phyloP scores from a whole-genome alignment of 2,329 filamentous ascomycete genomes.

The Fusarium hainanense region DNA sequence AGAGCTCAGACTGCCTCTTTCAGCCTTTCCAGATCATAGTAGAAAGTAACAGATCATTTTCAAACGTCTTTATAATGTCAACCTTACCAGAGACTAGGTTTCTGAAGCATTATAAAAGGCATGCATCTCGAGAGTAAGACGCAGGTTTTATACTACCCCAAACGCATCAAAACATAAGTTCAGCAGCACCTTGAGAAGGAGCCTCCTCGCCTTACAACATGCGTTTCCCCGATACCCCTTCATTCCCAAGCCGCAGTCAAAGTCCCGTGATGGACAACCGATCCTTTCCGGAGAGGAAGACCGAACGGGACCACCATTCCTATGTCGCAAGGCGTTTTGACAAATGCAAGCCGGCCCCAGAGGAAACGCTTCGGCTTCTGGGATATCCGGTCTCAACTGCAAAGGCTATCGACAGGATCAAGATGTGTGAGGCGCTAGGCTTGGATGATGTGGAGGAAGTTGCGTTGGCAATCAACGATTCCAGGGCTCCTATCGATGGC shows the following conservation, averaged over 20 bases:
- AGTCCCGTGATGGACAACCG: not conserved
- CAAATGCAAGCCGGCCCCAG: too few species aligned
- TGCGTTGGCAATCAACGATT: not conserved
- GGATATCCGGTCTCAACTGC: too few species aligned
- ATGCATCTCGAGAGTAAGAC: accelerated
- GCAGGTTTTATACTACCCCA: not conserved
- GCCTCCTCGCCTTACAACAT: not conserved
- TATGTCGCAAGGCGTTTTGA: too few species aligned
- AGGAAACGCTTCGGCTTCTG: too few species aligned
- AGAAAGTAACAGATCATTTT: not conserved
- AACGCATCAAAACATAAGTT: not conserved
- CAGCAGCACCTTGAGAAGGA: not conserved
- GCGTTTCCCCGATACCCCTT: not conserved
- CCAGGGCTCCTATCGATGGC: not conserved
- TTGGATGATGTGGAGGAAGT: not conserved
- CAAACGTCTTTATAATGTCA: not conserved
- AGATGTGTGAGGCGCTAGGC: not conserved
- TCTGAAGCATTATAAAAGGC: not conserved
- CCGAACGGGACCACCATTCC: too few species aligned
- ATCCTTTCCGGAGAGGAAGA: not conserved
- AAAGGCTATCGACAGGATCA: too few species aligned
- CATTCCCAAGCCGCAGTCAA: not conserved
- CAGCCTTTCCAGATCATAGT: not conserved
- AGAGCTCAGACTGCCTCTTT: not conserved
- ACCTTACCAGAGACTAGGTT: not conserved